Evolutionary conservation across 208 protist genomes (phyloP), one percentile per base, ranked within the genome.

Genomic region (Acanthamoeba culbertsoni): DNA sequence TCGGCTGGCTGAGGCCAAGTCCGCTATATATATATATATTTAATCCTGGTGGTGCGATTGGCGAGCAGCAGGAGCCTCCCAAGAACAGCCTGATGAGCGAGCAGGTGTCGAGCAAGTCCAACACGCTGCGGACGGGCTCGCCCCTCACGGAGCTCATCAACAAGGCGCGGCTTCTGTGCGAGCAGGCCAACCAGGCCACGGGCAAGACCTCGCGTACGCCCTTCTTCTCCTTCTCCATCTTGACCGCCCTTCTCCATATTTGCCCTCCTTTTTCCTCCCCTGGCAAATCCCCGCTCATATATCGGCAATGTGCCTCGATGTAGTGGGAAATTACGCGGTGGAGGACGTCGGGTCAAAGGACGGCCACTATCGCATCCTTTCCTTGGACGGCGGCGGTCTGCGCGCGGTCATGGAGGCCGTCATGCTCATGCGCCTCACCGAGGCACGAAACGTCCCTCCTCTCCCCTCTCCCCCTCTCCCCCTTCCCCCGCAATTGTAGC

Each of bases 371-470:
- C 16, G 71, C 26, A 82, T 82, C n/a, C 71, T 82, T 6, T 82
- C 71, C 28, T 37, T 89, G 2, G 79, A 89, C 26, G 79, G 79
- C 31, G 79, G 79, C 8, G 79, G 79, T 62, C 53, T 89, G 33
- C 79, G 79, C 12, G 79, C 79, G 1, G 55, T 89, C 18, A 89
- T 89, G 79, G 79, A 89, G 28, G 79, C 79, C 2, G 79, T 89
- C 55, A 59, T 89, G 7, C 79, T 89, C 12, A 65, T n/a, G 51
- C 79, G 79, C 4, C 55, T 89, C 2, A 65, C 37, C 2, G 71
- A 77, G 68, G 68, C 45, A 77, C 65, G 37, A 7, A 1, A 28
- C 18, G 57, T 31, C 48, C 48, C 12, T 55, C 18, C 48, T n/a
- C n/a, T n/a, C n/a, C n/a, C n/a, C n/a, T n/a, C n/a, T n/a, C n/a